Base-by-base conservation (phyloP, 2,329 filamentous ascomycete species). In the Colletotrichum cordylinicola region DNA sequence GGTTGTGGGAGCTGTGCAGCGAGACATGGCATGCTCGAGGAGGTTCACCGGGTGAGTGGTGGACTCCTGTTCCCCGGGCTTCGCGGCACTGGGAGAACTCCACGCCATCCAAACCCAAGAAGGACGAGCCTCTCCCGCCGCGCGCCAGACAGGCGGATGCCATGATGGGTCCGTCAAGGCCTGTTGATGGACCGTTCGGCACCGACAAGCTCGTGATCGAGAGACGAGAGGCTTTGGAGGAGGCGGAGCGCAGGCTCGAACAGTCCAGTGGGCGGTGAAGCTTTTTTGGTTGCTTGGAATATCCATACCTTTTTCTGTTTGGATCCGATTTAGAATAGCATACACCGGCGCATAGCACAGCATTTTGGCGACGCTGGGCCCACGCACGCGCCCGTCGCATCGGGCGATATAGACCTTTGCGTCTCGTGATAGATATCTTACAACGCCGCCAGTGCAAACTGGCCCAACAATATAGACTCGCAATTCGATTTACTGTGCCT, bases 1-100 rank as follows among this genome's bases (percentile, higher is more conserved):
- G 95, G n/a, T 85, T 97, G 4, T 97, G 94, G 94, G 94, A 97
- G 84, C 91, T 97, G 82, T 96, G 94, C 82, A 91, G 94, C 21
- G 88, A 87, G 48, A 87, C 90, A 76, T 96, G 94, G 94, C 95
- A 95, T 86, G 88, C 88, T 4, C 85, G 94, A 62, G 86, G 85
- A 6, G 90, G 89, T 6, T 21, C 60, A 15, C 85, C 87, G 8
- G 61, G 62, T 4, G 74, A 68, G 16, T 88, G 84, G 9, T 96
- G 94, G 94, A 89, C 89, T 77, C 94, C 94, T 4, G 81, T 96
- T 52, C 90, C 92, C 1, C 77, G 82, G 1, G 91, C 94, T 76
- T 90, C 91, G 10, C 84, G 94, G 64, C 90, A 93, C 79, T 95
- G 94, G 94, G 94, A 95, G 81, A 83, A 76, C 15, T 64, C 52